A percentile compares a stretch with the other conserved stretches of the same genome.
These are phyloP conservation scores for Beauveria varroae DNA, from an alignment of 2,329 filamentous ascomycete genomes.

Conservation along the genomic window DNA sequence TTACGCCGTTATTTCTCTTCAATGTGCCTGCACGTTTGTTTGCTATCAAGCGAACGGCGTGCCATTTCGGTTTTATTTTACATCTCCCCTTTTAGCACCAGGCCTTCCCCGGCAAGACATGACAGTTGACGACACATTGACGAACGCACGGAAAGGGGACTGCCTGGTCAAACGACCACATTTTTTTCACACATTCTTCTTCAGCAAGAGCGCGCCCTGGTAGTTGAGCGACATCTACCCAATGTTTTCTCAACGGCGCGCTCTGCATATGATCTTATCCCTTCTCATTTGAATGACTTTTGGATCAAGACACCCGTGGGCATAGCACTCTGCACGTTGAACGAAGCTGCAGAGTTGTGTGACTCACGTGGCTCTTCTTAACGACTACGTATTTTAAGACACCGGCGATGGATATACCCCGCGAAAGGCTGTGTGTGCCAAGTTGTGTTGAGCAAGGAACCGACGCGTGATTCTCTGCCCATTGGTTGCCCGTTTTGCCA, in stretches of 20 bases:
- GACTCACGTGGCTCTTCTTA: slow-evolving; percentile 29
- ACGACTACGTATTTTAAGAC: slow-evolving; percentile 27
- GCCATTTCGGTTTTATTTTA: slow-evolving; percentile 5
- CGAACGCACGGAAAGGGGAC: slow-evolving; percentile 8
- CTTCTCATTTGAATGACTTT: slow-evolving; percentile 21
- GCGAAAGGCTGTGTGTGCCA: slow-evolving; percentile 27
- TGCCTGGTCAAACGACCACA: slow-evolving; percentile 15
- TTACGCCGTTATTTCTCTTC: slow-evolving; percentile 18
- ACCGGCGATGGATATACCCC: slow-evolving; percentile 36
- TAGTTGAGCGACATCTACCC: slow-evolving; percentile 15
- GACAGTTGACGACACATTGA: slow-evolving; percentile 8
- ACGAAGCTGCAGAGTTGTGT: slow-evolving; percentile 22
- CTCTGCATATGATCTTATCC: slow-evolving; percentile 17
- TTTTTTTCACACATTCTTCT: slow-evolving; percentile 15
- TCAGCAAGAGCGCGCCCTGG: slow-evolving; percentile 23
- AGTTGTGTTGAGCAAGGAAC: slow-evolving; percentile 12
- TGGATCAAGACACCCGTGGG: slow-evolving; percentile 22
- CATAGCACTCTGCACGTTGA: slow-evolving; percentile 22
- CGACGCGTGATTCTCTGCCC: slow-evolving; percentile 5
- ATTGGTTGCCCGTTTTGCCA: background rate
- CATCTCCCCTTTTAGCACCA: slow-evolving; percentile 8
- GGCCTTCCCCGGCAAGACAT: slow-evolving; percentile 5
- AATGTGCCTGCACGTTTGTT: slow-evolving; percentile 8
- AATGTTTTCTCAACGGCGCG: slow-evolving; percentile 18
- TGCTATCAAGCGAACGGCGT: background rate